Evolutionary conservation across 805 yeast genomes (phyloP).

Genomic region (Candida peoriensis): DNA sequence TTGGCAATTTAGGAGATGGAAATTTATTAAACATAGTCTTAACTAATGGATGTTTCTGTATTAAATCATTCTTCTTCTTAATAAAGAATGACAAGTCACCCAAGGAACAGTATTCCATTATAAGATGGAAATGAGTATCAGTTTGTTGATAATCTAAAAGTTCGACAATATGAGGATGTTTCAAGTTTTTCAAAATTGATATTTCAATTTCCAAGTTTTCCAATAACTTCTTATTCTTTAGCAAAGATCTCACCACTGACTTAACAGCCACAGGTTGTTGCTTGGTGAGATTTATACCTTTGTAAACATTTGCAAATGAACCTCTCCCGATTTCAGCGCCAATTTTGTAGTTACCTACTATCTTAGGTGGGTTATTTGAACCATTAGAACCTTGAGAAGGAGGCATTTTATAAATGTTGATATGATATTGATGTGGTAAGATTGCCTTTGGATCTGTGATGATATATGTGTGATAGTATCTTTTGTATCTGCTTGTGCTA

Average conservation of each 20-base stretch:
- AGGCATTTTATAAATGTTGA: too few species aligned
- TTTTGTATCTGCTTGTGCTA: too few species aligned
- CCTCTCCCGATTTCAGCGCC: slow-evolving; percentile 83
- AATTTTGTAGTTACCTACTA: slow-evolving; percentile 22
- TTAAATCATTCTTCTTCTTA: slow-evolving; percentile 65
- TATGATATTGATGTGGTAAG: too few species aligned
- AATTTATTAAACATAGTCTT: slow-evolving; percentile 71
- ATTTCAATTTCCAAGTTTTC: slow-evolving; percentile 93
- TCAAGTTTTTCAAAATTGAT: slow-evolving; percentile 77
- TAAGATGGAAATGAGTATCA: slow-evolving; percentile 70
- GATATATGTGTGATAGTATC: too few species aligned
- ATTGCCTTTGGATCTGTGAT: too few species aligned
- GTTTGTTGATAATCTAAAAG: slow-evolving; percentile 81
- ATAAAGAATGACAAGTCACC: slow-evolving; percentile 92
- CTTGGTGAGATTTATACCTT: slow-evolving; percentile 57
- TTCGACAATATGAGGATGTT: slow-evolving; percentile 90
- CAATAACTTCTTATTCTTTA: slow-evolving; percentile 78
- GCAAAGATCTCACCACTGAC: slow-evolving; percentile 75
- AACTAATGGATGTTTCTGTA: slow-evolving; percentile 71
- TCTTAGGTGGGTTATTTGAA: slow-evolving; percentile 12
- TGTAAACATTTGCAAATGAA: slow-evolving; percentile 92
- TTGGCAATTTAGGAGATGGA: slow-evolving; percentile 64
- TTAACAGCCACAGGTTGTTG: slow-evolving; percentile 78
- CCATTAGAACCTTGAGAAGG: too few species aligned
- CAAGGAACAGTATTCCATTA: slow-evolving; percentile 95